Conservation (phyloP, 1,139 yeast species). For the Protomyces lactucae-debilis region DNA sequence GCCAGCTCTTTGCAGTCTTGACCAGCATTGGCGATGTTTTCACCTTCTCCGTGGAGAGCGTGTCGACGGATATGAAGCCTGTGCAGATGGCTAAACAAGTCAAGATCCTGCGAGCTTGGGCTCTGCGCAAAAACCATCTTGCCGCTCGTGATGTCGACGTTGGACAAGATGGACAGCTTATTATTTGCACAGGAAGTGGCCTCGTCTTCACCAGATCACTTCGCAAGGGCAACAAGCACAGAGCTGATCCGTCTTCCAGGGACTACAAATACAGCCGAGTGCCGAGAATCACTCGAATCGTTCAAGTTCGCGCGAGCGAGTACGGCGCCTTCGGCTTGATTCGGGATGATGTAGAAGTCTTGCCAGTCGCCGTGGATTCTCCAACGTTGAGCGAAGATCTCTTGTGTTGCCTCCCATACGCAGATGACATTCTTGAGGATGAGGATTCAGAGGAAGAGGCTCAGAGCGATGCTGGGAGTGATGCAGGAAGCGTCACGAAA, state of each 20-base stretch:
- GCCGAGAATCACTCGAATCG: constrained; percentile 51
- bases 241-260: constrained; percentile 31
- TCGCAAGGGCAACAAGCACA: constrained; percentile 35
- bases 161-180: constrained; percentile 62
- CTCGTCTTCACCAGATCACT: constrained; percentile 47
- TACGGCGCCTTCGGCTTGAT: constrained; percentile 67
- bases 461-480: constrained; percentile 16
- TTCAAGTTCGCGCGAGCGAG: constrained; percentile 59
- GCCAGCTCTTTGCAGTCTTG: constrained; percentile 36
- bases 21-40: constrained; percentile 39
- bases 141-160: constrained; percentile 57
- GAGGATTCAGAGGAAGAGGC: constrained; percentile 24
- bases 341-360: constrained; percentile 55
- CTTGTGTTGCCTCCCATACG: constrained; percentile 36
- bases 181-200: constrained; percentile 65
- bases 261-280: constrained; percentile 54
- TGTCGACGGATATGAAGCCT: constrained; percentile 25
- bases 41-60: constrained; percentile 34
- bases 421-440: constrained; percentile 23
- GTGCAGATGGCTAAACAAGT: constrained; percentile 26
- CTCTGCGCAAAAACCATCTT: constrained; percentile 36
- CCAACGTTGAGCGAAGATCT: constrained; percentile 35
- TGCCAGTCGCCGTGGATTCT: constrained; percentile 36
- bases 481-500: constrained; percentile 11
- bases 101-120: constrained; percentile 38